phyloP scores from a whole-genome alignment of 2,329 filamentous ascomycete genomes.

The Fusarium sp. region DNA sequence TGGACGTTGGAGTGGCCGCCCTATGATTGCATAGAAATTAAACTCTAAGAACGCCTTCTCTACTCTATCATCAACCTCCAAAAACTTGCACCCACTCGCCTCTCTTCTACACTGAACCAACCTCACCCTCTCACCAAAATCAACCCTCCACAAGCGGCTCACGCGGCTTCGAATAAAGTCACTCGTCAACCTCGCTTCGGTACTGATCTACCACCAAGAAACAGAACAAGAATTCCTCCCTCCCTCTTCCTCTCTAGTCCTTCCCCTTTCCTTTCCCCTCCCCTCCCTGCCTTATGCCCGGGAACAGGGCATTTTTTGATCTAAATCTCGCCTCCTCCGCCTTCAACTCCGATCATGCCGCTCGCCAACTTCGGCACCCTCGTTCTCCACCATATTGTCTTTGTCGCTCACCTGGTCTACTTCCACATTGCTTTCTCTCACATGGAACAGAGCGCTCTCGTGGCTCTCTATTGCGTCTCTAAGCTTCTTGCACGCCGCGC shows the following conservation, averaged over 20 bases:
- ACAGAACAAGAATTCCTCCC: neutral
- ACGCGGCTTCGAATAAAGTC: constrained; percentile 18
- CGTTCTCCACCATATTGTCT: constrained; percentile 63
- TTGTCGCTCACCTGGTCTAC: constrained; percentile 64
- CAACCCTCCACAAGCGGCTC: constrained; percentile 29
- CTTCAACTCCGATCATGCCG: constrained; percentile 54
- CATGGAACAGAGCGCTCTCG: constrained; percentile 59
- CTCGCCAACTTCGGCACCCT: constrained; percentile 64
- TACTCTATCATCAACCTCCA: neutral
- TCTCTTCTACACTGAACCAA: constrained; percentile 3
- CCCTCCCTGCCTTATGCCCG: neutral
- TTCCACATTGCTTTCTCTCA: constrained; percentile 63
- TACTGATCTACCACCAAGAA: constrained; percentile 17
- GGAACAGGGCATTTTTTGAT: constrained; percentile 10
- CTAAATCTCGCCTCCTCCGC: constrained; percentile 6
- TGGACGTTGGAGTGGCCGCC: neutral
- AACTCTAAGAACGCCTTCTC: neutral
- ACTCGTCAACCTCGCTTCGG: constrained; percentile 4
- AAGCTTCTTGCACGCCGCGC: constrained; percentile 60
- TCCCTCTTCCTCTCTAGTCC: neutral
- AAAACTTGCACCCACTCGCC: neutral
- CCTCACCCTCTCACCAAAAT: constrained; percentile 12
- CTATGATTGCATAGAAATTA: neutral
- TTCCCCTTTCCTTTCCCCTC: neutral
- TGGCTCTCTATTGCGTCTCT: constrained; percentile 60